These are phyloP conservation scores for Ceratobasidium sp. DNA, from an alignment of 1,284 basidiomycete species.

Conservation along the genomic window DNA sequence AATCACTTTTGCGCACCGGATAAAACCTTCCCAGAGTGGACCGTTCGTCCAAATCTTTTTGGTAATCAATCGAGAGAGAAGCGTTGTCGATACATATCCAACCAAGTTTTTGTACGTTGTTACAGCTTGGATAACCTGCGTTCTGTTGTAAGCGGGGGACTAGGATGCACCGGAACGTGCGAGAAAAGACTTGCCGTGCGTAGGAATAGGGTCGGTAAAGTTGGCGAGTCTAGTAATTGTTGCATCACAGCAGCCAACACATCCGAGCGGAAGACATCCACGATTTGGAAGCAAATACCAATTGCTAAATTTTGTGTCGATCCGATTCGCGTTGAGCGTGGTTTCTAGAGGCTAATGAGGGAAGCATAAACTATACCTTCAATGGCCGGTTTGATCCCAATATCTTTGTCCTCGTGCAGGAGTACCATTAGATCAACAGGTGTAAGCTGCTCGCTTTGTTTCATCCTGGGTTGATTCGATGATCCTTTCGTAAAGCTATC, in stretches of 20 bases:
- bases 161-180: not conserved
- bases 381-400: slow-evolving; percentile 70
- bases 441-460: slow-evolving; percentile 86
- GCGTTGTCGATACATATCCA: slow-evolving; percentile 91
- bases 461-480: slow-evolving; percentile 83
- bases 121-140: slow-evolving; percentile 94
- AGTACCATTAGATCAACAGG: slow-evolving; percentile 95
- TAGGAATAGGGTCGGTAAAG: slow-evolving; percentile 90
- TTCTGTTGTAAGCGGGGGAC: slow-evolving; percentile 13
- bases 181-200: slow-evolving; percentile 78
- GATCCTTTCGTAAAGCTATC: slow-evolving; percentile 63
- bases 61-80: slow-evolving; percentile 91
- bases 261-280: slow-evolving; percentile 95
- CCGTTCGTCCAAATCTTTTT: slow-evolving; percentile 98
- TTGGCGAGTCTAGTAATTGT: slow-evolving; percentile 91
- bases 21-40: slow-evolving; percentile 98
- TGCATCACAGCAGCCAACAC: slow-evolving; percentile 97
- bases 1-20: slow-evolving; percentile 90
- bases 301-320: slow-evolving; percentile 70
- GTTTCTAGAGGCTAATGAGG: not conserved
- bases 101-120: slow-evolving; percentile 94
- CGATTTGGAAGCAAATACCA: slow-evolving; percentile 97
- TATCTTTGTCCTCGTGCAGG: slow-evolving; percentile 92
- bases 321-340: slow-evolving; percentile 22
- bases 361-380: slow-evolving; percentile 47